These are phyloP conservation scores for Psilocybe cyanescens DNA, from an alignment of 768 basidiomycete genomes.

Conservation along the genomic window DNA sequence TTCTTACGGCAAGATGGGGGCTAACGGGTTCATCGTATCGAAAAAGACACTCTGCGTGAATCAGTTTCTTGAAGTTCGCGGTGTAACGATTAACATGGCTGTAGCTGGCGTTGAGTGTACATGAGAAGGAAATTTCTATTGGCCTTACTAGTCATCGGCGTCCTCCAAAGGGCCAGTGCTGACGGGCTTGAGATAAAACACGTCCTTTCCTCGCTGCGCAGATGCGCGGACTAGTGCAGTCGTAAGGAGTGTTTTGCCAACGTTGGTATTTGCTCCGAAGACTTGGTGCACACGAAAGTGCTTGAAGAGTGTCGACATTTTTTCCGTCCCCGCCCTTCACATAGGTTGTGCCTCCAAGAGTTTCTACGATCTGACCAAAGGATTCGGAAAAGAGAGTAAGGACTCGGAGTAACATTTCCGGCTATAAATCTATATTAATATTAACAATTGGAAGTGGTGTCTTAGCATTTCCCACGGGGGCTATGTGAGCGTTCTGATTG, in stretches of 20 bases:
- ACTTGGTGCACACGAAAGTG: slow-evolving; percentile 88
- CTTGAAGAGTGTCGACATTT: slow-evolving; percentile 84
- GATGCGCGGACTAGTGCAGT: slow-evolving; percentile 84
- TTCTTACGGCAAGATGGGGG: slow-evolving; percentile 83
- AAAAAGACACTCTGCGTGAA: slow-evolving; percentile 75
- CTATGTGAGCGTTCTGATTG: no score
- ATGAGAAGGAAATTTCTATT: background rate
- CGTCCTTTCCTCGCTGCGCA: slow-evolving; percentile 51
- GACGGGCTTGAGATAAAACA: slow-evolving; percentile 86
- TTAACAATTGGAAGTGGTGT: no score
- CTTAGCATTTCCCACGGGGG: no score
- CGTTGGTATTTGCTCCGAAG: slow-evolving; percentile 96
- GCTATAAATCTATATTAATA: background rate
- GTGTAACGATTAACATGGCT: slow-evolving; percentile 72
- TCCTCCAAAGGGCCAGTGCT: slow-evolving; percentile 83
- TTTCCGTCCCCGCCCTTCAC: background rate
- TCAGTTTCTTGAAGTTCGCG: slow-evolving; percentile 36
- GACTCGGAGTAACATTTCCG: background rate
- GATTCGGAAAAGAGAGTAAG: background rate
- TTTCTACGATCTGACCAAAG: background rate
- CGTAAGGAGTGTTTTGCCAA: slow-evolving; percentile 92
- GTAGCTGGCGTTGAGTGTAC: background rate
- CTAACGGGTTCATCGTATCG: slow-evolving; percentile 90
- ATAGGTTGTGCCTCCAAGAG: background rate
- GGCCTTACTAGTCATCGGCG: slow-evolving; percentile 81